Base-by-base conservation (phyloP, 371 early-diverging fungal genomes). In the Mycotypha africana region DNA sequence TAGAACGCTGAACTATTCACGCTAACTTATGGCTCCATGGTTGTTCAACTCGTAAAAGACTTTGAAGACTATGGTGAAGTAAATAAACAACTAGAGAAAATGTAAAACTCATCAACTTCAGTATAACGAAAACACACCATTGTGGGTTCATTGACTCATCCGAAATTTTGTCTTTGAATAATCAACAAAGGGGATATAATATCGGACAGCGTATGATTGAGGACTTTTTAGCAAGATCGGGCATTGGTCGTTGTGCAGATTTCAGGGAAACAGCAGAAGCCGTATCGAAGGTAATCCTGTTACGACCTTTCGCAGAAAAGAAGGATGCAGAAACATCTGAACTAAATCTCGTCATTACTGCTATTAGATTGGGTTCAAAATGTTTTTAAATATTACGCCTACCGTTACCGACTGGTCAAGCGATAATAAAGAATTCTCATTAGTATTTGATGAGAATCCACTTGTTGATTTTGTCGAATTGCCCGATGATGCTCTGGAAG, bases 181-280 rank as follows among this genome's bases (percentile, higher is more conserved):
- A n/a, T n/a, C n/a, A n/a, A n/a, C n/a, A n/a, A 39, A 93, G 92
- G 91, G 98, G 98, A 8, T 95, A 96, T 65, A 96, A 94, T 60
- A 98, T 98, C 53, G 98, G 98, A 23, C 79, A 84, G 17, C 81
- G 97, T 12, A 66, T 98, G 57, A 92, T 97, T 55, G 98, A 98
- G 56, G 98, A 98, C 63, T 92, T 95, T 46, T 72, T 98, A 35
- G 92, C 97, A 3, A 77, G 91, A 53, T 82, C 95, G 0, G 75
- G 76, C 22, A 73, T 89, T 21, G 80, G 79, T 26, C 86, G 89
- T 38, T 98, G 98, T 66, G 63, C 78, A 15, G 93, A 93, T 55
- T 89, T 98, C 51, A 74, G 81, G 26, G 93, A 94, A 21, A 94
- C 96, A 0, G 94, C 91, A 7, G 97, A 98, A 51, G 87, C 88